phyloP scores from a whole-genome alignment of 2,329 filamentous ascomycete genomes.

The Venturia oleaginea region DNA sequence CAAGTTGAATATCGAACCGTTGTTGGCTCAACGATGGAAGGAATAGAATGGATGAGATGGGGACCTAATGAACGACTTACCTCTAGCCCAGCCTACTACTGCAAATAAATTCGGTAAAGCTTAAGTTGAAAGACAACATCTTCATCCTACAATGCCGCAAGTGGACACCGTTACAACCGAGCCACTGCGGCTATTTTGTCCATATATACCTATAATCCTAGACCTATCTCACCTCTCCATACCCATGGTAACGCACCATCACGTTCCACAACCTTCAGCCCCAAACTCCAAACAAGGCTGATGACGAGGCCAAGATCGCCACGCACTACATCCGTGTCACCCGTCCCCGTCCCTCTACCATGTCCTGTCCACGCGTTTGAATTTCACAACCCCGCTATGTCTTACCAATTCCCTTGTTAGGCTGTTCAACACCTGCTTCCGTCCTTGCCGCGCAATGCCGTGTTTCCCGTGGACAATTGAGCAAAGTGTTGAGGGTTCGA shows the following conservation, averaged over 20 bases:
- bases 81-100: no score
- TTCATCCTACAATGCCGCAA: no score
- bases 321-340: not conserved
- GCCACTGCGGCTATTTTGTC: no score
- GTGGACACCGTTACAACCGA: no score
- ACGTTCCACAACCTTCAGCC: not conserved
- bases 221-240: not conserved
- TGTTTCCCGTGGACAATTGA: not conserved
- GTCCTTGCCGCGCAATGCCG: not conserved
- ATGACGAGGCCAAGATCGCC: not conserved
- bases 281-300: not conserved
- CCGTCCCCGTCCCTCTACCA: not conserved
- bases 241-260: not conserved
- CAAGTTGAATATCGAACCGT: no score
- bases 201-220: not conserved
- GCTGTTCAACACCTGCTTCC: not conserved
- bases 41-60: no score
- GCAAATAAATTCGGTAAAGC: no score
- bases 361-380: not conserved
- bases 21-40: no score
- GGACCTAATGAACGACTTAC: no score
- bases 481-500: not conserved
- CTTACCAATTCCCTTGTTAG: not conserved
- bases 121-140: no score
- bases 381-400: not conserved